These are phyloP conservation scores for Zea luxurians DNA, from an alignment of 176 grass and related monocot species.

Conservation along the genomic window DNA sequence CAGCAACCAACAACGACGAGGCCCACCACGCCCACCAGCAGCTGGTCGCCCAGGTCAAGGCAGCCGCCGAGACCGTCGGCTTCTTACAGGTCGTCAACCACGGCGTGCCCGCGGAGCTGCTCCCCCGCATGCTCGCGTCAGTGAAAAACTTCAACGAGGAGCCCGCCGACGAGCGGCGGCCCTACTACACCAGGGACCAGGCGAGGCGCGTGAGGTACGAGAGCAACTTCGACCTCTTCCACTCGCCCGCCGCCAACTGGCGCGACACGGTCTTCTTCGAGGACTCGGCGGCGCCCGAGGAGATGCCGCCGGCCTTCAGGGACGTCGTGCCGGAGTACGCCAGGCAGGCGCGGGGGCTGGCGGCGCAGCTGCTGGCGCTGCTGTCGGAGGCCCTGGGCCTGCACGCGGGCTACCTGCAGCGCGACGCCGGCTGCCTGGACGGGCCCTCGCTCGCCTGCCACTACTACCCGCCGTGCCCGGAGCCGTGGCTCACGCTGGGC, in stretches of 20 bases:
- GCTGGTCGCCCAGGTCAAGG: slow-evolving; percentile 13
- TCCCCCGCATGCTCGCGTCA: slow-evolving; percentile 42
- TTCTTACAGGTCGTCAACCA: slow-evolving; percentile 70
- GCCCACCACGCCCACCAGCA: not conserved
- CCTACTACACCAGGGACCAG: slow-evolving; percentile 54
- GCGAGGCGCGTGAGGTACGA: slow-evolving; percentile 28
- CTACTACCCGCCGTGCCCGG: slow-evolving; percentile 63
- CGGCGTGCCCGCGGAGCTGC: slow-evolving; percentile 25
- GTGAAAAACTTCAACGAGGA: slow-evolving; percentile 48
- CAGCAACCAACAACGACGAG: not conserved
- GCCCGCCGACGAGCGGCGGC: slow-evolving; percentile 32
- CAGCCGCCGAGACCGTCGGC: slow-evolving; percentile 38
- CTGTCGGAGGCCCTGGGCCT: slow-evolving; percentile 56
- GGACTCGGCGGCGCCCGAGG: slow-evolving; percentile 24
- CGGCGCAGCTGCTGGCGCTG: slow-evolving; percentile 37
- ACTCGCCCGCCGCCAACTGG: slow-evolving; percentile 49
- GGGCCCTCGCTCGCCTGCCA: slow-evolving; percentile 28
- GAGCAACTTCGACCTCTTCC: slow-evolving; percentile 56
- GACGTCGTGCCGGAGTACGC: slow-evolving; percentile 31
- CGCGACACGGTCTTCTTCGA: slow-evolving; percentile 47
- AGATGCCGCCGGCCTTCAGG: slow-evolving; percentile 34
- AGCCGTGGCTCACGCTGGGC: slow-evolving; percentile 50
- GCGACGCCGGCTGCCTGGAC: slow-evolving; percentile 35
- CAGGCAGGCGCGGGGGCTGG: slow-evolving; percentile 16
- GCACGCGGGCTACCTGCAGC: not conserved